Base-by-base conservation (phyloP, 768 basidiomycete species). In the Hygrophoropsis aurantiaca region DNA sequence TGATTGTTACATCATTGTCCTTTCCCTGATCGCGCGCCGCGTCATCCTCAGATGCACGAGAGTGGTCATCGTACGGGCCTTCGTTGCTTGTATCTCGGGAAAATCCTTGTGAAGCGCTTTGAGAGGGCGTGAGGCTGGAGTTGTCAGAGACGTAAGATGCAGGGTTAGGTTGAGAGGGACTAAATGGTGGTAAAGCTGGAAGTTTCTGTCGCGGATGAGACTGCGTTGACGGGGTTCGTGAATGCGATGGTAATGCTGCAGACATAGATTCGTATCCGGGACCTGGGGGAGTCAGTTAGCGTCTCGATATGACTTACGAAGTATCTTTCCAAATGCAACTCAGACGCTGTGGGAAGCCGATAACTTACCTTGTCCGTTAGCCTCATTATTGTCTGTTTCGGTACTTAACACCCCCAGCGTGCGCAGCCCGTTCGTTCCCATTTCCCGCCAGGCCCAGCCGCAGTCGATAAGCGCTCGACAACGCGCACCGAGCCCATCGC, bases 51-150 rank as follows among this genome's bases (percentile, higher is more conserved):
- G 20, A 19, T 20, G 26, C 44, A 34, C 33, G 35, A 33, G 56
- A 26, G 43, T 60, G 1, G 42, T 51, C 55, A 11, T 34, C 33
- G 37, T 46, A 72, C 53, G 20, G 47, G 5, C 43, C 36, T n/a
- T 50, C 58, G 35, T 47, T 40, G 0, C 40, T 45, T 34, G 35
- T 44, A 39, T 18, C 55, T 40, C 5, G 38, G 43, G 34, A 49
- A 44, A 47, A 50, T 44, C 40, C 57, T 64, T 89, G 84, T 15
- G 87, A 88, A 2, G 84, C 84, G 2, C 85, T 87, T 52, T 87
- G 87, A 5, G 86, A 88, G n/a, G 85, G 86, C 0, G 81, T 78
- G 51, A 87, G 68, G 2, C 85, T 86, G n/a, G 80, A 81, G 11
- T 77, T 60, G 60, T 83, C 80, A 44, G 82, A 81, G 4, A 69